A percentile compares a stretch with the other conserved stretches of the same genome.
phyloP scores from a whole-genome alignment of 1,284 basidiomycete genomes.

The Apiotrichum gamsii region DNA sequence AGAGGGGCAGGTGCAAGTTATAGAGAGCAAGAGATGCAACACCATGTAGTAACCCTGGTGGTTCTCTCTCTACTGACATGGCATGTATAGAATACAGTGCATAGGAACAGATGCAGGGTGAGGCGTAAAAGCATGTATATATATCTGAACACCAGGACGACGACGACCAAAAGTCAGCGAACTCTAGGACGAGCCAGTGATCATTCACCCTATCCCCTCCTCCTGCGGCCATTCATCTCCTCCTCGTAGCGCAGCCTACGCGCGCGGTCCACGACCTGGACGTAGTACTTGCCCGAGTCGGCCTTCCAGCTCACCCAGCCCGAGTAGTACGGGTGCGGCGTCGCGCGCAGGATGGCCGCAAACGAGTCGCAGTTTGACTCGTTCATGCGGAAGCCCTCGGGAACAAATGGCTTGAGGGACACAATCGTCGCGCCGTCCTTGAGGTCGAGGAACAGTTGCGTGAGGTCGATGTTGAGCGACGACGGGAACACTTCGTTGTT shows the following conservation, averaged over 20 bases:
- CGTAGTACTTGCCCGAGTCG: conserved; percentile 36
- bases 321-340: conserved; percentile 31
- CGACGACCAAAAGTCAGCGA: too few species aligned
- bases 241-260: conserved; percentile 35
- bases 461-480: conserved; percentile 51
- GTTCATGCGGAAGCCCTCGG: conserved; percentile 51
- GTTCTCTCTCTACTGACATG: too few species aligned
- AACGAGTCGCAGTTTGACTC: conserved; percentile 46
- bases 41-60: too few species aligned
- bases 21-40: too few species aligned
- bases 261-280: conserved; percentile 38
- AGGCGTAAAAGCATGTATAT: too few species aligned
- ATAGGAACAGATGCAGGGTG: too few species aligned
- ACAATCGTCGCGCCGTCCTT: conserved; percentile 52
- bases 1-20: too few species aligned
- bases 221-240: conserved; percentile 23
- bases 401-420: conserved; percentile 53
- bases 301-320: conserved; percentile 47
- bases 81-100: too few species aligned
- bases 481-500: conserved; percentile 56
- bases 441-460: conserved; percentile 54
- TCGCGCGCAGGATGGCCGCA: conserved; percentile 34
- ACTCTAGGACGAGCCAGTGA: too few species aligned
- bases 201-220: too few species aligned
- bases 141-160: too few species aligned